Evolutionary conservation across 768 basidiomycete species (phyloP).

Genomic region (Pleurotus cornucopiae): DNA sequence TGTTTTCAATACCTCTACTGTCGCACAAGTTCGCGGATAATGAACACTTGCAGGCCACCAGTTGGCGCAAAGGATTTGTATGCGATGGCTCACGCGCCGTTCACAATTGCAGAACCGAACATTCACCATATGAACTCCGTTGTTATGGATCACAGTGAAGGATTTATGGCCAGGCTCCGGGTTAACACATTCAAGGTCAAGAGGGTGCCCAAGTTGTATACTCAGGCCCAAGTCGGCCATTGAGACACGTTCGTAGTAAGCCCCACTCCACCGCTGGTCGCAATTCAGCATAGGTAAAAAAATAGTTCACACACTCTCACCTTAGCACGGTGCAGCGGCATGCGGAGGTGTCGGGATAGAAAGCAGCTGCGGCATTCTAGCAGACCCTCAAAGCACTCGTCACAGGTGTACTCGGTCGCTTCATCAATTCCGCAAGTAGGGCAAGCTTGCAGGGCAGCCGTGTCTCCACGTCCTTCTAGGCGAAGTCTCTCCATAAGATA

Average conservation of each 20-base stretch:
- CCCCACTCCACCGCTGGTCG: background rate
- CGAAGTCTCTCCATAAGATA: too few species aligned
- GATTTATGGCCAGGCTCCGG: background rate
- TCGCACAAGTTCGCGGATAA: conserved; percentile 21
- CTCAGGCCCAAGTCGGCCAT: background rate
- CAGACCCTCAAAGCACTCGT: too few species aligned
- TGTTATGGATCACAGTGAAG: conserved; percentile 22
- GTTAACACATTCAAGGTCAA: background rate
- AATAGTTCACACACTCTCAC: too few species aligned
- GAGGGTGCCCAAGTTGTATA: conserved; percentile 4
- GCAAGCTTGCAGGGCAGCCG: too few species aligned
- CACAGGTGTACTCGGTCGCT: too few species aligned
- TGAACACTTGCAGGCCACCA: conserved; percentile 25
- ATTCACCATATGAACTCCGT: conserved; percentile 24
- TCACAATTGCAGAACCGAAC: conserved; percentile 27
- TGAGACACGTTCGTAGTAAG: background rate
- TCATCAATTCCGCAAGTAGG: too few species aligned
- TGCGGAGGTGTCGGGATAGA: too few species aligned
- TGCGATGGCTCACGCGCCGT: conserved; percentile 6
- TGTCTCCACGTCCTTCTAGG: too few species aligned
- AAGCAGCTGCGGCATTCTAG: too few species aligned
- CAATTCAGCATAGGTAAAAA: background rate
- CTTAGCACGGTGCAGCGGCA: too few species aligned
- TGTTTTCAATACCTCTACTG: conserved; percentile 17
- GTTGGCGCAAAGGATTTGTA: conserved; percentile 23